Evolutionary conservation across 352 stramenopile species (phyloP).

Genomic region (Globisporangium splendens): DNA sequence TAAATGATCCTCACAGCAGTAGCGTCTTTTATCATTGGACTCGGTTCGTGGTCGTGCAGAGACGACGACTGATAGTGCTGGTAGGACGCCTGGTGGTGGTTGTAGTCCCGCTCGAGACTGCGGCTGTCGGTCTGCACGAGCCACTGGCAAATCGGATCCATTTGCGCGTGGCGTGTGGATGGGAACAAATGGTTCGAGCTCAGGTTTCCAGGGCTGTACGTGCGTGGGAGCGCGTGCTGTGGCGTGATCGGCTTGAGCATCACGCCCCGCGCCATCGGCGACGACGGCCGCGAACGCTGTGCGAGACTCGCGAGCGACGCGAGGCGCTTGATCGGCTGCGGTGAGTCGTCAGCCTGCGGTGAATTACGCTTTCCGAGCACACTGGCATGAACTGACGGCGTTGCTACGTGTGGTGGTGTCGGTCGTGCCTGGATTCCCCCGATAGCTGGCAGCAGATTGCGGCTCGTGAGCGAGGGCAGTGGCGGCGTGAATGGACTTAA

Average conservation of each 20-base stretch:
- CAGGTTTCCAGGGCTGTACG: not conserved
- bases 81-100: not conserved
- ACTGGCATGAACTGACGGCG: too few relatives aligned
- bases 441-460: constrained; percentile 4
- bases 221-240: not conserved
- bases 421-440: constrained; percentile 3
- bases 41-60: too few relatives aligned
- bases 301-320: constrained; percentile 15
- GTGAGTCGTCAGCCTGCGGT: not conserved
- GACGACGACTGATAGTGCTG: not conserved
- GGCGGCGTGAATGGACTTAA: not conserved
- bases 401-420: not conserved
- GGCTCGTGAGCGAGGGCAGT: constrained; percentile 1
- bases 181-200: not conserved
- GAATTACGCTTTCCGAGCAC: constrained; percentile 9
- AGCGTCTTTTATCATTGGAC: too few relatives aligned
- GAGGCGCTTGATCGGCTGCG: constrained; percentile 17
- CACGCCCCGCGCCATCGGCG: not conserved
- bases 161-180: not conserved
- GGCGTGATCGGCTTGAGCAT: not conserved
- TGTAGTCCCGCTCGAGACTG: not conserved
- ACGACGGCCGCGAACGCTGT: constrained; percentile 9
- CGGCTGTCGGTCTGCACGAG: not conserved
- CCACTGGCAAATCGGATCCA: not conserved
- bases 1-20: too few relatives aligned